Percentiles rank a stretch among this genome's conserved stretches.
phyloP scores from a whole-genome alignment of 2,329 filamentous ascomycete species.

The Xylariaceae sp. region DNA sequence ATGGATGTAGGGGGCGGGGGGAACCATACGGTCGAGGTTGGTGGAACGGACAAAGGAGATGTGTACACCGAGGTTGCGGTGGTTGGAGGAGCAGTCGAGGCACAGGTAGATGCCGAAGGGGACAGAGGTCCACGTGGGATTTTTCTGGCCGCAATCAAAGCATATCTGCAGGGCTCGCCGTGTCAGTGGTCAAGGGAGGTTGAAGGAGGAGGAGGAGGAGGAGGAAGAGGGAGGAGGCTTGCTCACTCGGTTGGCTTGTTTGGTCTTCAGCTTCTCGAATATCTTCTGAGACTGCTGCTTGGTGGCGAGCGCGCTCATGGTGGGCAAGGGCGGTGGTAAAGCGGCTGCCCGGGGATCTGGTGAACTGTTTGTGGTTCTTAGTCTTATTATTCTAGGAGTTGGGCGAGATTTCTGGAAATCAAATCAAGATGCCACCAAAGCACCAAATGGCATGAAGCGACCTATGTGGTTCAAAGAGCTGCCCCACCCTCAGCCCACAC shows the following conservation, averaged over 20 bases:
- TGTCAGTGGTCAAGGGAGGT: neutral
- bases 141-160: conserved; percentile 97
- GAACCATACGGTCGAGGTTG: conserved; percentile 87
- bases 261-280: conserved; percentile 94
- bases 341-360: too few relatives aligned
- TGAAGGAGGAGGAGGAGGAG: neutral
- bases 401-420: conserved; percentile 31
- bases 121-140: conserved; percentile 97
- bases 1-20: neutral
- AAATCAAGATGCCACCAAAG: neutral
- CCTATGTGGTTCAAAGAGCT: too few relatives aligned
- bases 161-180: conserved; percentile 68
- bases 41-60: conserved; percentile 99
- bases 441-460: too few relatives aligned
- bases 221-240: conserved; percentile 10
- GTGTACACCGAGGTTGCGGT: conserved; percentile 95
- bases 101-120: conserved; percentile 97
- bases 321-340: neutral
- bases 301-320: conserved; percentile 57
- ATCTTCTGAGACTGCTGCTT: conserved; percentile 96
- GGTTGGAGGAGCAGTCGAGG: conserved; percentile 94
- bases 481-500: too few relatives aligned
- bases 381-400: conserved; percentile 27
- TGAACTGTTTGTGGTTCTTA: conserved; percentile 7
- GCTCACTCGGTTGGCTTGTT: conserved; percentile 87